A percentile compares a stretch with the other conserved stretches of the same genome.
phyloP scores from a whole-genome alignment of 1,139 yeast genomes.

The Blastobotrys proliferans region DNA sequence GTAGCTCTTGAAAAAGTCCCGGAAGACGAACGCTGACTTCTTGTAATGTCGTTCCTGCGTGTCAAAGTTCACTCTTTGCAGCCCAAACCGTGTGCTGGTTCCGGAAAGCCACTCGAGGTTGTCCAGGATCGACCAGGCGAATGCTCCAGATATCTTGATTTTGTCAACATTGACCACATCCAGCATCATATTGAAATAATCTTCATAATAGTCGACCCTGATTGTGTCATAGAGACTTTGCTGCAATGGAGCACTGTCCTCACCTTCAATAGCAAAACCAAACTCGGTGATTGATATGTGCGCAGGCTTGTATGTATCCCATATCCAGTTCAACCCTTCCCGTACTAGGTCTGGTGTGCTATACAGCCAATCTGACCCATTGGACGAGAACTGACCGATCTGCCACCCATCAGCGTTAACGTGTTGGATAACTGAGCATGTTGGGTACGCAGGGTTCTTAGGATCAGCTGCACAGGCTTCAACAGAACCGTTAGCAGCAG shows the following conservation, averaged over 20 bases:
- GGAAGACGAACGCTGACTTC: slow-evolving; percentile 36
- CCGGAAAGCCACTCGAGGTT: slow-evolving; percentile 39
- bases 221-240: no score
- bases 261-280: slow-evolving; percentile 39
- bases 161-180: slow-evolving; percentile 29
- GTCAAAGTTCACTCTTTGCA: slow-evolving; percentile 36
- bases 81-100: slow-evolving; percentile 27
- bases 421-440: slow-evolving; percentile 17
- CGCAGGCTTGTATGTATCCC: slow-evolving; percentile 21
- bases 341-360: slow-evolving; percentile 24
- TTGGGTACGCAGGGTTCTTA: slow-evolving; percentile 18
- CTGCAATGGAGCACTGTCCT: slow-evolving; percentile 25
- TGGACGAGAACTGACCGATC: slow-evolving; percentile 25
- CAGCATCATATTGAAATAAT: slow-evolving; percentile 34
- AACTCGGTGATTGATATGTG: slow-evolving; percentile 32
- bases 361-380: slow-evolving; percentile 30
- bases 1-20: slow-evolving; percentile 22
- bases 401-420: slow-evolving; percentile 1
- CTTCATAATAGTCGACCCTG: slow-evolving; percentile 20
- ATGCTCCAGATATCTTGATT: slow-evolving; percentile 34
- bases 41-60: slow-evolving; percentile 36
- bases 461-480: slow-evolving; percentile 4
- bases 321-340: slow-evolving; percentile 23
- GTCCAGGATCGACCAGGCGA: slow-evolving; percentile 39
- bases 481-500: slow-evolving; percentile 16